phyloP scores from a whole-genome alignment of 768 basidiomycete species.

The Lactarius evosmus region DNA sequence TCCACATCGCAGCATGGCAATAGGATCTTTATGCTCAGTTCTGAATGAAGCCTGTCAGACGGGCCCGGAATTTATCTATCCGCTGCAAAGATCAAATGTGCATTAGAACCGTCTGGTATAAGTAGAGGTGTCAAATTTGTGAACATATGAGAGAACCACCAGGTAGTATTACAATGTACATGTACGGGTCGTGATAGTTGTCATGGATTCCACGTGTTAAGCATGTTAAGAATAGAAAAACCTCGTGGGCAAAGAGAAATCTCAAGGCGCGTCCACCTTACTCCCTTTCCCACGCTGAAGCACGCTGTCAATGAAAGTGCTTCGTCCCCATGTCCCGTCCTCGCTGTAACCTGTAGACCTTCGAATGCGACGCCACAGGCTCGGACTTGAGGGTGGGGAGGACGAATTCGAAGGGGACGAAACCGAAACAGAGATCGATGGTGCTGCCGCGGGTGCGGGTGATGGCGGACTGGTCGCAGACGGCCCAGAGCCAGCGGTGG shows the following conservation, averaged over 20 bases:
- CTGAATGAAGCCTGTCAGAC: background rate
- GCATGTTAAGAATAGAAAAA: background rate
- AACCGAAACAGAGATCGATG: background rate
- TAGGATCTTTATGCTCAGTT: background rate
- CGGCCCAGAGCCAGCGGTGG: background rate
- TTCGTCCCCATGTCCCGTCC: slow-evolving; percentile 5
- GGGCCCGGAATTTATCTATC: background rate
- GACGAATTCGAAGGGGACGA: background rate
- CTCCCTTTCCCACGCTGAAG: background rate
- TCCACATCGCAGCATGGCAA: background rate
- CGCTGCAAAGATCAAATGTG: background rate
- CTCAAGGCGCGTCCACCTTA: background rate
- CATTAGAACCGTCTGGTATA: background rate
- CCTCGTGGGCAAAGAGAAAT: background rate
- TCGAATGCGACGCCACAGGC: slow-evolving; percentile 20
- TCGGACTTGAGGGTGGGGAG: slow-evolving; percentile 1
- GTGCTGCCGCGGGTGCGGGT: background rate
- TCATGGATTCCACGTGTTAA: background rate
- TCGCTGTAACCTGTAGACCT: slow-evolving; percentile 12
- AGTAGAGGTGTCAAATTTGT: background rate
- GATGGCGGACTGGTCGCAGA: background rate
- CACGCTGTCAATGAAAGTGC: slow-evolving; percentile 16
- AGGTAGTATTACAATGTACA: background rate
- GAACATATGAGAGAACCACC: background rate
- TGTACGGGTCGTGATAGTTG: background rate